Percentiles rank a stretch among this genome's conserved stretches.
These are phyloP conservation scores for Alternaria arbusti DNA, from an alignment of 2,329 filamentous ascomycete species.

Conservation along the genomic window DNA sequence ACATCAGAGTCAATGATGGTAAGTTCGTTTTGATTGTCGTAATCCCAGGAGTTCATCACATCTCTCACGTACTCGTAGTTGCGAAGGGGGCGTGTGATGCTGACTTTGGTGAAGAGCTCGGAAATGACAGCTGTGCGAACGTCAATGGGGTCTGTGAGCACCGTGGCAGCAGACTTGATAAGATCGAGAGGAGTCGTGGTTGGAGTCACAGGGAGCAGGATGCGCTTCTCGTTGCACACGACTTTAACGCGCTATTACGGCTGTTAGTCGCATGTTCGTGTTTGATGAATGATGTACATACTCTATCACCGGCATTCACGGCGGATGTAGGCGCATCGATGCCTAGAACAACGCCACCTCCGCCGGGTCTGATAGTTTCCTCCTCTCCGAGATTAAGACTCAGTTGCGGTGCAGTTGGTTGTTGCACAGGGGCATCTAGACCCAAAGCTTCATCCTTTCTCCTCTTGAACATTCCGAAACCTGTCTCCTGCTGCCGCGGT, in stretches of 20 bases:
- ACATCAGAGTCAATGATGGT: conserved; percentile 68
- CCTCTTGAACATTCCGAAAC: conserved; percentile 43
- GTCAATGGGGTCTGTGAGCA: conserved; percentile 69
- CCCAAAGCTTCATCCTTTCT: conserved; percentile 40
- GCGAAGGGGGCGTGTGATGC: conserved; percentile 81
- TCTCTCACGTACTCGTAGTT: conserved; percentile 87
- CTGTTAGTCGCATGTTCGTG: conserved; percentile 20
- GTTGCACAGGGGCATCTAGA: conserved; percentile 23
- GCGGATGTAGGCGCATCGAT: conserved; percentile 81
- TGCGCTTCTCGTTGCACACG: conserved; percentile 71
- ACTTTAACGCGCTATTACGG: conserved; percentile 69
- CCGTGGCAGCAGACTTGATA: conserved; percentile 69
- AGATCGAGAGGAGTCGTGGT: conserved; percentile 79
- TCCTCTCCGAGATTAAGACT: conserved; percentile 29
- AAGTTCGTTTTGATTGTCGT: conserved; percentile 77
- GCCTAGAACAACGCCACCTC: conserved; percentile 58
- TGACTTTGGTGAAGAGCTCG: conserved; percentile 77
- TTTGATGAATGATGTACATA: conserved; percentile 50
- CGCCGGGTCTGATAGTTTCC: conserved; percentile 51
- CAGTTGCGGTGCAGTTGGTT: conserved; percentile 27
- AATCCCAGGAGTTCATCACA: conserved; percentile 91
- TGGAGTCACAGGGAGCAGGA: conserved; percentile 73
- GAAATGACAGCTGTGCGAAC: conserved; percentile 72
- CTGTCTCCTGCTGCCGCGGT: conserved; percentile 37
- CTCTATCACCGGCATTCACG: conserved; percentile 78